Base-by-base conservation (phyloP, 768 basidiomycete species). In the Pulveroboletus sp. region DNA sequence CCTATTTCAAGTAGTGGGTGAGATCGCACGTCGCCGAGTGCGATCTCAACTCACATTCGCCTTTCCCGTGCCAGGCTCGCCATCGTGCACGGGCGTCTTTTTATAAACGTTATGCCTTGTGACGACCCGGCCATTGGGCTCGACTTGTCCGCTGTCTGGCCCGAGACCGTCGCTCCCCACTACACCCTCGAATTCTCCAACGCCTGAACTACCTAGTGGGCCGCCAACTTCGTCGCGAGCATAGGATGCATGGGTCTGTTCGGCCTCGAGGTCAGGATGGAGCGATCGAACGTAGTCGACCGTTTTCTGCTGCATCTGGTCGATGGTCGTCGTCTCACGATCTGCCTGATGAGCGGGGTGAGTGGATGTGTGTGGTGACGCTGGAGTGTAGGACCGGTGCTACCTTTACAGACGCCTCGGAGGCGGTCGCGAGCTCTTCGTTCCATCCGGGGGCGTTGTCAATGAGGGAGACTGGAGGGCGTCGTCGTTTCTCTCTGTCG, bases 371-470 rank as follows among this genome's bases (percentile, higher is more conserved):
- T 21, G 30, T 31, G 32, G 17, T 2, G 9, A 1, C 9, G 0
- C 7, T 2, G 36, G 10, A 1, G 17, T 1, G 12, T 6, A 9
- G 7, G 21, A 15, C 12, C 6, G 6, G 30, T 21, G 41, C 14
- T 41, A 79, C 85, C 76, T 87, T 86, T 40, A 86, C 71, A 15
- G 70, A 66, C 5, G 86, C 85, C 65, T 87, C 85, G 2, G 86
- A 86, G 10, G 73, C 53, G 48, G 74, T 76, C 0, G 85, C 85
- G 11, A 87, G 75, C 24, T 66, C 63, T 56, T 87, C 85, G 53
- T 86, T 86, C 85, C 85, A 87, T 1, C 84, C 85, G 3, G 83
- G 85, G 0, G 84, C 82, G 10, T 73, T 56, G n/a, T 68, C 56
- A 47, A 77, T 74, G 9, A 78, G 74, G 1, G 79, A 73, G 3